Evolutionary conservation across 306 rosid genomes (phyloP).

Genomic region (Cajanus cajan): DNA sequence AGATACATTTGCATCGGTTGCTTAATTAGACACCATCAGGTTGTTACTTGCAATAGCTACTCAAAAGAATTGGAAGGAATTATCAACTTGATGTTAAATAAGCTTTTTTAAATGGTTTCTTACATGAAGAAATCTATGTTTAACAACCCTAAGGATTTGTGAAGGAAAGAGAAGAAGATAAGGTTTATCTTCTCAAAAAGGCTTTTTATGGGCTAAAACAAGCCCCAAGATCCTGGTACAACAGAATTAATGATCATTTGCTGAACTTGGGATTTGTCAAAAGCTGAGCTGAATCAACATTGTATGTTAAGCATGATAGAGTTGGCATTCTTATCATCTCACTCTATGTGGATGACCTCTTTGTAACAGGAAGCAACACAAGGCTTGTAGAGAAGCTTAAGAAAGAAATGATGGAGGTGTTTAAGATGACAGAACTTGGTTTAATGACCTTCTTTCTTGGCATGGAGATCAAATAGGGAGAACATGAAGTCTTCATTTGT

Average conservation of each 20-base stretch:
- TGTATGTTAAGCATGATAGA: neutral
- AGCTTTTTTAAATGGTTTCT: neutral
- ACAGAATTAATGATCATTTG: neutral
- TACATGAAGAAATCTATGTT: neutral
- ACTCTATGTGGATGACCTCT: neutral
- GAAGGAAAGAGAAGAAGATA: neutral
- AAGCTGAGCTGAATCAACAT: neutral
- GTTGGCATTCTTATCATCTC: neutral
- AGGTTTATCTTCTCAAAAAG: neutral
- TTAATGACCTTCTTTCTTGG: neutral
- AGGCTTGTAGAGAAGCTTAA: neutral
- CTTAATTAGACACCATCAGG: neutral
- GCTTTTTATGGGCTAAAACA: neutral
- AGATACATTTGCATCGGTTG: neutral
- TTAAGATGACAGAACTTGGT: neutral
- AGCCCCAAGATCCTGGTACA: neutral
- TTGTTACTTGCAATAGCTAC: neutral
- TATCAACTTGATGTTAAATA: neutral
- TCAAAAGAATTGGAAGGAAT: neutral
- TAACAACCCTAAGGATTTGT: neutral
- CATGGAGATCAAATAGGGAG: neutral
- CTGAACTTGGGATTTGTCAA: neutral
- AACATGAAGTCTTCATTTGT: neutral
- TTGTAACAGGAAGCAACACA: neutral
- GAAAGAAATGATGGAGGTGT: neutral